These are phyloP conservation scores for Exidia glandulosa DNA, from an alignment of 768 basidiomycete species.

Conservation along the genomic window DNA sequence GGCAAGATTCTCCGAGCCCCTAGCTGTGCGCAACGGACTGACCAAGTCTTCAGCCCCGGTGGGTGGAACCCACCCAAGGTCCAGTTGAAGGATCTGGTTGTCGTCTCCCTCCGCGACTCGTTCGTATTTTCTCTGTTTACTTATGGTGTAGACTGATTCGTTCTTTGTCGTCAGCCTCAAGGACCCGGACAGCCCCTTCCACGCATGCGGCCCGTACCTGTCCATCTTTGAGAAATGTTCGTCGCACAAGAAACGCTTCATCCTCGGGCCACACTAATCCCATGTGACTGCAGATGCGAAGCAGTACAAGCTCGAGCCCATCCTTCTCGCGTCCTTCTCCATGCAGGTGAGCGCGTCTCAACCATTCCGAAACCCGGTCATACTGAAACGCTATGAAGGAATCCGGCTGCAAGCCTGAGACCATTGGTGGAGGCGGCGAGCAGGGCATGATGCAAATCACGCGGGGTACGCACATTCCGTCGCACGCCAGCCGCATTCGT, in stretches of 20 bases:
- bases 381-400: too few species aligned
- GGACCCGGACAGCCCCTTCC: conserved; percentile 43
- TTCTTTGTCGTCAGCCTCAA: conserved; percentile 21
- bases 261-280: too few species aligned
- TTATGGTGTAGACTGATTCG: not conserved
- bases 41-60: conserved; percentile 63
- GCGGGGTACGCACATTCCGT: too few species aligned
- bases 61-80: conserved; percentile 71
- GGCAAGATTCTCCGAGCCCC: too few species aligned
- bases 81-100: conserved; percentile 30
- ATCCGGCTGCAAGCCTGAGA: conserved; percentile 54
- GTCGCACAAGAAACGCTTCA: not conserved
- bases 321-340: conserved; percentile 75
- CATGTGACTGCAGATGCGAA: conserved; percentile 21
- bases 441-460: conserved; percentile 79
- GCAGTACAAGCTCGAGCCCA: conserved; percentile 45
- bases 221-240: conserved; percentile 41
- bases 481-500: too few species aligned
- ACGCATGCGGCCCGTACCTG: conserved; percentile 40
- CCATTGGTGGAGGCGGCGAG: conserved; percentile 67
- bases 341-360: too few species aligned
- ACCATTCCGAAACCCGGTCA: too few species aligned
- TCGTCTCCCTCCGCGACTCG: conserved; percentile 19
- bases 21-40: conserved; percentile 12
- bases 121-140: not conserved